These are phyloP conservation scores for Teunomyces gatunensis DNA, from an alignment of 805 yeast species.

Conservation along the genomic window DNA sequence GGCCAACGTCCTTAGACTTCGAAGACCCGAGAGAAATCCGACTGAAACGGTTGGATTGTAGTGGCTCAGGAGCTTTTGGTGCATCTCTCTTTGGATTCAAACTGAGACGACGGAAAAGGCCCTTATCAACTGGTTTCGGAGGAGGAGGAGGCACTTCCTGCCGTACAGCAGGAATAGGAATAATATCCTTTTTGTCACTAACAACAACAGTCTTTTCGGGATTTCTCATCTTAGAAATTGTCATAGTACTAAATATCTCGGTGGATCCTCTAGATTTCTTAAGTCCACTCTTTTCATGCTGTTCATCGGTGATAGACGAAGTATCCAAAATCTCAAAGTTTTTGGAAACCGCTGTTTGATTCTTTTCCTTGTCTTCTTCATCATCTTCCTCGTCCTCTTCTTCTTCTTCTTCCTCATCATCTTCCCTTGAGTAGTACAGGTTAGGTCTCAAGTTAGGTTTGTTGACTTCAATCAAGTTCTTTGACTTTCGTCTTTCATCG, in stretches of 20 bases:
- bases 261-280: conserved; percentile 25
- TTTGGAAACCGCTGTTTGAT: conserved; percentile 7
- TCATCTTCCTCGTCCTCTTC: background rate
- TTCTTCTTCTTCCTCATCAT: background rate
- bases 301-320: conserved; percentile 18
- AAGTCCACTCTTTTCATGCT: conserved; percentile 4
- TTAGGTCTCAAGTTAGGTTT: conserved; percentile 12
- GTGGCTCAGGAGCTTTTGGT: conserved; percentile 32
- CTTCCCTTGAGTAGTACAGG: conserved; percentile 1
- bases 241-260: conserved; percentile 29
- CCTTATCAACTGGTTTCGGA: background rate
- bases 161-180: conserved; percentile 1
- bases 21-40: conserved; percentile 29
- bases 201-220: conserved; percentile 1
- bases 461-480: conserved; percentile 9
- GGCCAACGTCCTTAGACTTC: conserved; percentile 12
- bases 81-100: conserved; percentile 40
- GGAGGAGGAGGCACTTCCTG: background rate
- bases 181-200: background rate
- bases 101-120: conserved; percentile 25
- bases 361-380: conserved; percentile 1
- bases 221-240: conserved; percentile 8
- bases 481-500: conserved; percentile 6
- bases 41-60: conserved; percentile 28
- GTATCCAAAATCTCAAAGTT: conserved; percentile 22